Evolutionary conservation across 2,329 filamentous ascomycete species (phyloP), one percentile per base, ranked within the genome.

Genomic region (Achaetomium macrosporum): DNA sequence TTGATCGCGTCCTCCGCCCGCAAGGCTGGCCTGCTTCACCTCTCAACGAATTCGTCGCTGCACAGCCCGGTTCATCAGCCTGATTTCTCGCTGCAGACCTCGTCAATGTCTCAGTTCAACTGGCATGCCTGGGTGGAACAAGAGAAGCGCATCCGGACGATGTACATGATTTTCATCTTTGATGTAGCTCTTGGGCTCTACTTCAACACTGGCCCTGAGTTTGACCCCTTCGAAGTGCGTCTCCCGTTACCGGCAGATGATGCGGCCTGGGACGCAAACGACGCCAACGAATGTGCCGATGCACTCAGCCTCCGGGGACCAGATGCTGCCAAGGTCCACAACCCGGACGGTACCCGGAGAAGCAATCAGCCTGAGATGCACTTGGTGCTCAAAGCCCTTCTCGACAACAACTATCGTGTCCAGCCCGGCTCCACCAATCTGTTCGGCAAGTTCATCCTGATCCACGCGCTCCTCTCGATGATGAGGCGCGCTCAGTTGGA

Each of bases 241-340:
- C 67, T 89, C 36, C 84, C 85, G n/a, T 70, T 90, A 6, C 86
- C 87, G 9, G 78, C 80, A 13, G 85, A 90, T 60, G 87, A 90
- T 66, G 83, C 83, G 15, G 81, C 83, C 2, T 90, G 86, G 85
- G 85, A 89, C 60, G 85, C 86, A 4, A 72, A 70, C 31, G 77
- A 74, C 37, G 68, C 73, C 5, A 67, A 75, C 15, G 78, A 82
- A 36, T 90, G 85, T 64, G 82, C 82, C 19, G 75, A 80, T 57
- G 82, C 84, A 7, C 70, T 90, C 3, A 84, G 85, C 5, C 67
- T 90, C 1, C 73, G 78, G 51, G 85, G 85, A 3, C 66, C 75
- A 1, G 71, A 75, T 12, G 73, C 75, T 17, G 82, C 84, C 40
- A 71, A 66, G n/a, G 69, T 69, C 20, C 72, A 65, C 51, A 89